Base-by-base conservation (phyloP, 2,329 filamentous ascomycete species). In the Ascochyta fabae region DNA sequence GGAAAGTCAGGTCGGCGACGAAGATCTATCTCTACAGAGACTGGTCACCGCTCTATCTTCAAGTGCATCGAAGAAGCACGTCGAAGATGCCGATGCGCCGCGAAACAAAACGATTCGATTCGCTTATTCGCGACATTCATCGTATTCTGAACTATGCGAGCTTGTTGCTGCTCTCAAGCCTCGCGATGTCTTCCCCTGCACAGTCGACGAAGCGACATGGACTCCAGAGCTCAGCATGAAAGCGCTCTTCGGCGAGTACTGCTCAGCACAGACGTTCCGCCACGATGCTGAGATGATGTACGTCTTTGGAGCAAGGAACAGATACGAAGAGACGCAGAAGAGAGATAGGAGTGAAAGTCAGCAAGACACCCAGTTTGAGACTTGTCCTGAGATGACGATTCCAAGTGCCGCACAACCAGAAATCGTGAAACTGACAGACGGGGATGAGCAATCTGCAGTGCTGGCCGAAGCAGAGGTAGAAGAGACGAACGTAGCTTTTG, bases 71-170 rank as follows among this genome's bases (percentile, higher is more conserved):
- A 54, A 60, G 42, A 27, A 19, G 4, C 33, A 53, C 6, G 19
- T 38, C 0, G 23, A 39, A 6, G 33, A 39, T 8, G 19, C 27
- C 7, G 36, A 29, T 2, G 13, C 46, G 16, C 55, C 46, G 29
- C 48, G 31, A 9, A 67, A 67, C 41, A 58, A 47, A 33, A 64
- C 67, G 0, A 76, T 77, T 23, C 81, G 78, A 19, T 97, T 96
- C 62, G 91, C 93, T 0, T 97, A 93, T 69, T 94, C 94, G 0
- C 85, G 94, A 1, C 94, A 98, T 73, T 96, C 94, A 0, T 96
- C 91, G 0, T 94, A 95, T 57, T 78, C 81, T 0, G 94, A 97
- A 71, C 82, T 96, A 3, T 89, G 91, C 60, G 77, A 86, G 48
- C 77, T 97, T 0, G 80, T 96, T 1, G 71, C 79, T 3, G 79